A percentile compares a stretch with the other conserved stretches of the same genome.
phyloP scores from a whole-genome alignment of 176 grass and related monocot species.

The Coix lacrymajobi region DNA sequence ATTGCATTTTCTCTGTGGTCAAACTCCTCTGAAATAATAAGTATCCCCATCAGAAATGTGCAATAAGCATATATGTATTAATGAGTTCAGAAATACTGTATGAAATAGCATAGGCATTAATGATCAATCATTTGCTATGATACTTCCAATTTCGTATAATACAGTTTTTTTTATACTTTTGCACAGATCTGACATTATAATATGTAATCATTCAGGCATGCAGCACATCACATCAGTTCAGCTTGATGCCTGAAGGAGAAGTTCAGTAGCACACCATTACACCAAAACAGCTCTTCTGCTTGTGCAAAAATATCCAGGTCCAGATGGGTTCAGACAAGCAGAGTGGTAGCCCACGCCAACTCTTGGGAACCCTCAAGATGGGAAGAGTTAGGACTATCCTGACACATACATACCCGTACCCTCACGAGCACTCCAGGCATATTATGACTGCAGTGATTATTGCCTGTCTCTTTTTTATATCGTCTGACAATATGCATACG shows the following conservation, averaged over 20 bases:
- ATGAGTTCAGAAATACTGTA: not conserved
- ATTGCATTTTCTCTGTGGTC: not conserved
- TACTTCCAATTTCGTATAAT: not conserved
- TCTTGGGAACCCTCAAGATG: conserved; percentile 76
- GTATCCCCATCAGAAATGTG: not conserved
- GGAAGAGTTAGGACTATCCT: conserved; percentile 79
- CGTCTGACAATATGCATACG: conserved; percentile 84
- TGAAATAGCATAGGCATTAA: not conserved
- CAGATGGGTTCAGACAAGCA: conserved; percentile 65
- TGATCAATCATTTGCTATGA: not conserved
- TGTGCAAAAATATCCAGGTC: not conserved
- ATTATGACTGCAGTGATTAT: conserved; percentile 85
- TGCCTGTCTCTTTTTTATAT: conserved; percentile 81
- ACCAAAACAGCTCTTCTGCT: not conserved
- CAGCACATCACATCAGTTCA: not conserved
- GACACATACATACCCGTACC: conserved; percentile 77
- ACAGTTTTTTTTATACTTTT: not conserved
- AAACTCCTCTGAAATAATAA: not conserved
- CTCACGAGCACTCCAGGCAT: conserved; percentile 87
- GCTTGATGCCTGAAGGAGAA: conserved; percentile 23
- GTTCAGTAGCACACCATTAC: not conserved
- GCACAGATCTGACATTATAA: conserved; percentile 2
- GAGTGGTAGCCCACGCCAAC: conserved; percentile 50
- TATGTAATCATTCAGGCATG: conserved; percentile 3
- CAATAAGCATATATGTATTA: not conserved